Percentiles rank a stretch among this genome's conserved stretches.
phyloP scores from a whole-genome alignment of 2,329 filamentous ascomycete genomes.

The Colletotrichum cuscutae region DNA sequence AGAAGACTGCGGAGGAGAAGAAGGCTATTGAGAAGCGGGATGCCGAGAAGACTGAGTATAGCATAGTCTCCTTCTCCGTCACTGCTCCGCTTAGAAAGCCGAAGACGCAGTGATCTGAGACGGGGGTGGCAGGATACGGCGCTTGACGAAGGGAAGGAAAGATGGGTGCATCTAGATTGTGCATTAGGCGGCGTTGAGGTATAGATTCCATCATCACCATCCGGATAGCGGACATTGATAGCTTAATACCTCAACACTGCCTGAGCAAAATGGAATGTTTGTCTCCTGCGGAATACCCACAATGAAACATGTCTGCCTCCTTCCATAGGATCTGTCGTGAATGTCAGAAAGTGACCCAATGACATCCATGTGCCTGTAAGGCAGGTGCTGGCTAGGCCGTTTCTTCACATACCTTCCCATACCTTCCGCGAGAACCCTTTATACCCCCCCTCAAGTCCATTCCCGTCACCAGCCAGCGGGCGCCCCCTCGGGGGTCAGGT shows the following conservation, averaged over 20 bases:
- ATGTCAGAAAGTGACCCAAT: no score
- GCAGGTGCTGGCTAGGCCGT: no score
- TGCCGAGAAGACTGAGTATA: slow-evolving; percentile 30
- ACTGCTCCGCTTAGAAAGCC: slow-evolving; percentile 29
- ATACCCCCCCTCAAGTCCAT: no score
- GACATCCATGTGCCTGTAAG: no score
- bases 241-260: no score
- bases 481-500: no score
- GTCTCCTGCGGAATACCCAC: no score
- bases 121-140: neutral
- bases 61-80: slow-evolving; percentile 23
- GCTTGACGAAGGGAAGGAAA: neutral
- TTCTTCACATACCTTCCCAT: neutral
- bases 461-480: no score
- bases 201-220: neutral
- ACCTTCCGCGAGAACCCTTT: neutral
- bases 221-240: no score
- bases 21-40: slow-evolving; percentile 31
- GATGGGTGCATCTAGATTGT: neutral
- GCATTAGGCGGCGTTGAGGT: neutral
- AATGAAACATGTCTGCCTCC: no score
- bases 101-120: slow-evolving; percentile 5
- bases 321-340: no score
- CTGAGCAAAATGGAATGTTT: no score
- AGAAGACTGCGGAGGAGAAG: slow-evolving; percentile 13